Evolutionary conservation across 352 stramenopile genomes (phyloP).

Genomic region (Pythium periplocum): DNA sequence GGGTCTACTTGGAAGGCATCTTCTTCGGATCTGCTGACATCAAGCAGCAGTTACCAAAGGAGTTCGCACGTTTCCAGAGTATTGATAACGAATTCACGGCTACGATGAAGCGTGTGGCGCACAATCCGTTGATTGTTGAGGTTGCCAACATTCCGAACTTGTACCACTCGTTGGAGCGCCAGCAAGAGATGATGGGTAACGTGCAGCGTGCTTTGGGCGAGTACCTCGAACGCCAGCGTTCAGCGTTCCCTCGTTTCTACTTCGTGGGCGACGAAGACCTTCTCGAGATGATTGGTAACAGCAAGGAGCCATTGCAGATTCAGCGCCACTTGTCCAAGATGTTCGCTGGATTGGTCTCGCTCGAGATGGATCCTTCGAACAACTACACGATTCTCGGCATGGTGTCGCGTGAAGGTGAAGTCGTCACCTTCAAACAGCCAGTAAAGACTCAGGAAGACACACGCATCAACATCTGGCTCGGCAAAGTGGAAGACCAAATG

Average conservation of each 20-base stretch:
- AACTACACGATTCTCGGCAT: conserved; percentile 88
- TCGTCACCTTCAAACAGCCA: conserved; percentile 91
- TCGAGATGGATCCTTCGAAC: conserved; percentile 73
- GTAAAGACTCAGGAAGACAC: conserved; percentile 91
- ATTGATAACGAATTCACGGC: conserved; percentile 99
- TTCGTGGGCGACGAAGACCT: conserved; percentile 99
- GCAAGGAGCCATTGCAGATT: conserved; percentile 97
- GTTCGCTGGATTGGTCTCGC: conserved; percentile 97
- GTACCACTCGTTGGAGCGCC: conserved; percentile 89
- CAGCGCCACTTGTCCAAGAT: conserved; percentile 98
- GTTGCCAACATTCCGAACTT: conserved; percentile 88
- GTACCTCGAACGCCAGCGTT: conserved; percentile 98
- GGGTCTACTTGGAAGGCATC: conserved; percentile 99
- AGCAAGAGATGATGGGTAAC: conserved; percentile 98
- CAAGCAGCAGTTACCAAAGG: conserved; percentile 97
- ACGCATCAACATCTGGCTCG: conserved; percentile 94
- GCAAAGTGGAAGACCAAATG: conserved; percentile 97
- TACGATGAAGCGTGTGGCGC: conserved; percentile 96
- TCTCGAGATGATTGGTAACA: conserved; percentile 99
- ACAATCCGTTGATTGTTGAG: conserved; percentile 96
- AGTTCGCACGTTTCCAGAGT: conserved; percentile 97
- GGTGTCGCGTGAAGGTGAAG: conserved; percentile 98
- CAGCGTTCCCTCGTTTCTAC: conserved; percentile 98
- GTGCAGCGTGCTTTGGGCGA: conserved; percentile 99
- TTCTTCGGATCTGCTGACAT: conserved; percentile 99